phyloP scores from a whole-genome alignment of 2,329 filamentous ascomycete species.

The Ascochyta viciae-villosae region DNA sequence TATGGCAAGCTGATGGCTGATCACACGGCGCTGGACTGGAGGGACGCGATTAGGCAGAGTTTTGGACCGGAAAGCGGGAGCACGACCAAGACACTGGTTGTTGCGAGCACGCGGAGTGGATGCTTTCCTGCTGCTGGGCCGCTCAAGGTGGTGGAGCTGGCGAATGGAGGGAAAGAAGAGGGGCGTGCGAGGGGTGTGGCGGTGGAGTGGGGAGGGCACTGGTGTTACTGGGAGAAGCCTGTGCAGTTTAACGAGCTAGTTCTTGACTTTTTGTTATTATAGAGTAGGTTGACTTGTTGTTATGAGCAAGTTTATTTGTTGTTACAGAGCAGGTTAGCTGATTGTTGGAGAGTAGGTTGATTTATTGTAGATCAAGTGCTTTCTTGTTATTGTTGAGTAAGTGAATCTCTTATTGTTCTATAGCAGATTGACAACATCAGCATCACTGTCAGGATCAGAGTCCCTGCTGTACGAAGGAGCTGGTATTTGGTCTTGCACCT shows the following conservation, averaged over 20 bases:
- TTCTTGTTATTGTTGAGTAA: no score
- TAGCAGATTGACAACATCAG: no score
- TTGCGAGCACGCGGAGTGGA: constrained; percentile 38
- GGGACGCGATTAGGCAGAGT: constrained; percentile 27
- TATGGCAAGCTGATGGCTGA: constrained; percentile 41
- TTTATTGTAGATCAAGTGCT: no score
- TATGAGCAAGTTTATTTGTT: no score
- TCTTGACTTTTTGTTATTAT: constrained; percentile 16
- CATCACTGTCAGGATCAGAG: no score
- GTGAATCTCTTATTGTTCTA: no score
- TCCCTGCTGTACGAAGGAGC: no score
- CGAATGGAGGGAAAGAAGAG: constrained; percentile 20
- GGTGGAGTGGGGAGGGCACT: constrained; percentile 40
- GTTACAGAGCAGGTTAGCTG: no score
- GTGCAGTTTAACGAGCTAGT: constrained; percentile 33
- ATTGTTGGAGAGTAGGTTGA: no score
- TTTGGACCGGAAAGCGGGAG: constrained; percentile 27
- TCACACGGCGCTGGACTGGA: constrained; percentile 39
- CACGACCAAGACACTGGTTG: constrained; percentile 28
- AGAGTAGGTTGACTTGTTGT: background rate
- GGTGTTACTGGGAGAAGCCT: constrained; percentile 42
- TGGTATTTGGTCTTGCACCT: background rate
- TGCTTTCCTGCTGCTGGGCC: constrained; percentile 38
- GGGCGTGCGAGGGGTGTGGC: constrained; percentile 26
- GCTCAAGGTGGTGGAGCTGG: constrained; percentile 30